These are phyloP conservation scores for Neocatenulostroma microsporum DNA, from an alignment of 2,329 filamentous ascomycete species.

Conservation along the genomic window DNA sequence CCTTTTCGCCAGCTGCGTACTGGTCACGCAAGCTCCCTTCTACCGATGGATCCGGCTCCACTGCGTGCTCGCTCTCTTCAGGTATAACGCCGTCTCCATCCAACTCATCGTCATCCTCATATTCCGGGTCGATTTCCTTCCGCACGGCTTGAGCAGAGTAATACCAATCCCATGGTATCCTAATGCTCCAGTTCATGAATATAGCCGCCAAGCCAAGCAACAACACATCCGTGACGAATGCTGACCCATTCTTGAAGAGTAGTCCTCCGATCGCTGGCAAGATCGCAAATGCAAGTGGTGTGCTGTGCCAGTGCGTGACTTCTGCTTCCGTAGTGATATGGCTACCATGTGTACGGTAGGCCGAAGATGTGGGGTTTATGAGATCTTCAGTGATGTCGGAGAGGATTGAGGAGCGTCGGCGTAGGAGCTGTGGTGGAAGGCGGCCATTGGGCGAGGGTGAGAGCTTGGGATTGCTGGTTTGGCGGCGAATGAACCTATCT, in stretches of 20 bases:
- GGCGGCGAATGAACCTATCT: constrained; percentile 1
- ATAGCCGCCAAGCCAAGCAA: constrained; percentile 71
- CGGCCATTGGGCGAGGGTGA: constrained; percentile 14
- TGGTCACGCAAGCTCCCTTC: too few relatives aligned
- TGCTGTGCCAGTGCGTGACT: constrained; percentile 64
- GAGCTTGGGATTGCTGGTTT: not conserved
- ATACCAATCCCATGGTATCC: constrained; percentile 70
- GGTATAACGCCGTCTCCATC: too few relatives aligned
- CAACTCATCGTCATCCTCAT: constrained; percentile 8
- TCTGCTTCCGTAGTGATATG: too few relatives aligned
- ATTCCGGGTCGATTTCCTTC: constrained; percentile 15
- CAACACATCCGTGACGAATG: constrained; percentile 76
- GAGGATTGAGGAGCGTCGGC: constrained; percentile 67
- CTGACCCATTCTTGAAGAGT: constrained; percentile 75
- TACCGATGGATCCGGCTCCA: constrained; percentile 19
- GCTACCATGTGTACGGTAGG: too few relatives aligned
- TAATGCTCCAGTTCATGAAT: constrained; percentile 87
- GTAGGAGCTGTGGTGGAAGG: constrained; percentile 29
- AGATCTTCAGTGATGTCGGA: constrained; percentile 71
- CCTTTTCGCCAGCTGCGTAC: too few relatives aligned
- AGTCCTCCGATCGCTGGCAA: constrained; percentile 79
- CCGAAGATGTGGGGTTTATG: constrained; percentile 46
- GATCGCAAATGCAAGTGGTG: constrained; percentile 76
- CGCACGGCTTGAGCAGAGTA: constrained; percentile 38
- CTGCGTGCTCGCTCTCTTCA: constrained; percentile 13